These are phyloP conservation scores for Chaetoceros tenuissimus DNA, from an alignment of 108 stramenopile species.

Conservation along the genomic window DNA sequence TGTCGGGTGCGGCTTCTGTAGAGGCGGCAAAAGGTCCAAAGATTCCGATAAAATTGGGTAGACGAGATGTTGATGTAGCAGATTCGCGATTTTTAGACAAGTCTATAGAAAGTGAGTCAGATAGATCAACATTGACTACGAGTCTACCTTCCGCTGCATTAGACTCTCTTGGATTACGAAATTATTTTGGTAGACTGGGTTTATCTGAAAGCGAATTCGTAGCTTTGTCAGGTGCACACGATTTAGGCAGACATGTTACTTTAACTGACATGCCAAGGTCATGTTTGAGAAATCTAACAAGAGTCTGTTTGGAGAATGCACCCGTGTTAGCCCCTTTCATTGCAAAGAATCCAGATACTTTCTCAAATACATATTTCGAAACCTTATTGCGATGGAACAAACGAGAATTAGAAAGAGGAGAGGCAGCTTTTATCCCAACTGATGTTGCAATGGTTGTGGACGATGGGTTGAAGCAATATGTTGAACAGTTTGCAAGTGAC, in stretches of 20 bases:
- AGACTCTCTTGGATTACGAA: constrained; percentile 45
- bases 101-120: constrained; percentile 5
- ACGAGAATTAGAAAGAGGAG: constrained; percentile 31
- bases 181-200: constrained; percentile 43
- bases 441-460: constrained; percentile 63
- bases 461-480: constrained; percentile 26
- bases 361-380: constrained; percentile 38
- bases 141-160: constrained; percentile 46
- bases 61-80: constrained; percentile 22
- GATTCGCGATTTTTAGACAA: constrained; percentile 20
- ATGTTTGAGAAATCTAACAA: constrained; percentile 41
- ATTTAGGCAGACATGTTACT: constrained; percentile 52
- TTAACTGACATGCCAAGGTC: constrained; percentile 40
- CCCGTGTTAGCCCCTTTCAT: constrained; percentile 54
- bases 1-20: constrained; percentile 37
- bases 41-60: constrained; percentile 33
- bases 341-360: constrained; percentile 23
- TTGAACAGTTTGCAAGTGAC: constrained; percentile 33
- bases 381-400: constrained; percentile 40
- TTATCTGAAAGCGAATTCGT: constrained; percentile 45
- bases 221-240: constrained; percentile 44
- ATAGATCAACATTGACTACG: constrained; percentile 28
- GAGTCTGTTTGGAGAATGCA: constrained; percentile 47
- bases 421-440: constrained; percentile 52
- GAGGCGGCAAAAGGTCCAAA: constrained; percentile 35